Evolutionary conservation across 228 moss, liverwort and hornwort species (phyloP).

Genomic region (Sphagnum fallax): DNA sequence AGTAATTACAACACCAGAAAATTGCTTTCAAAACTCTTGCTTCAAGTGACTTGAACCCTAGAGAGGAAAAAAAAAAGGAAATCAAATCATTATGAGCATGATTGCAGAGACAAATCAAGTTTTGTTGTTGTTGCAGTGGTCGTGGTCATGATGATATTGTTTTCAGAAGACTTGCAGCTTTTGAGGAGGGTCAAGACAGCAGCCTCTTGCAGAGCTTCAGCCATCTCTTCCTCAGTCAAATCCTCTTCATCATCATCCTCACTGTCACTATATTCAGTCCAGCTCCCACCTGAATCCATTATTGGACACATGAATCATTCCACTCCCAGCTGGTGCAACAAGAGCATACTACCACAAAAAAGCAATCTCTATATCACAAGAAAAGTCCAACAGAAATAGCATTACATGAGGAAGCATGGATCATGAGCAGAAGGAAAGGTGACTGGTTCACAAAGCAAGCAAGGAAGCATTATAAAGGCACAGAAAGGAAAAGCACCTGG

Average conservation of each 20-base stretch:
- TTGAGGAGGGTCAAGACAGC: constrained; percentile 19
- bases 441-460: not conserved
- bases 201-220: constrained; percentile 40
- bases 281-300: constrained; percentile 32
- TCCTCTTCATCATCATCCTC: constrained; percentile 49
- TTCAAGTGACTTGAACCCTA: no score
- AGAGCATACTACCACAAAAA: not conserved
- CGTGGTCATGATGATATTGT: no score
- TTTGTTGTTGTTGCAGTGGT: no score
- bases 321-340: no score
- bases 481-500: no score
- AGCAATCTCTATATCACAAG: not conserved
- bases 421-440: not conserved
- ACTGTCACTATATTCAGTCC: constrained; percentile 57
- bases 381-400: not conserved
- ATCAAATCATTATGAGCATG: no score
- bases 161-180: not conserved
- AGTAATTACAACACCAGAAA: no score
- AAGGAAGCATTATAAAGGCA: not conserved
- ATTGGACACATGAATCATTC: not conserved
- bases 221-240: constrained; percentile 52
- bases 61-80: no score
- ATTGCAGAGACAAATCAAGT: no score
- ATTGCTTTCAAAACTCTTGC: no score
- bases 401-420: not conserved